A percentile compares a stretch with the other conserved stretches of the same genome.
Evolutionary conservation across 2,329 filamentous ascomycete species (phyloP).

Genomic region (Penicillium sp.): DNA sequence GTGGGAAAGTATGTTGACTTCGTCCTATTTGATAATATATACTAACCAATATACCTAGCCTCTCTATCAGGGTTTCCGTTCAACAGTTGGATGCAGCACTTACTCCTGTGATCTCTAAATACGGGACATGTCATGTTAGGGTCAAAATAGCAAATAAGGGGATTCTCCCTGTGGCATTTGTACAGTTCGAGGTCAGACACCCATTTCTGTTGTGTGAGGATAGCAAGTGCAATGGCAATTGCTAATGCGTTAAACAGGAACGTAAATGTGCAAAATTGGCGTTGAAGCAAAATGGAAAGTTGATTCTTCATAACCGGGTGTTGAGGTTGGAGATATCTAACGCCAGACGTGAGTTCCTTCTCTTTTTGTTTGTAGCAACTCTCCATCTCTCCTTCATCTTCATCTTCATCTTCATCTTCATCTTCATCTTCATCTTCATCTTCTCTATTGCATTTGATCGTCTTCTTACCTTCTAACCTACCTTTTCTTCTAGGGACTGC

Average conservation of each 20-base stretch:
- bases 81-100: conserved; percentile 33
- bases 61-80: conserved; percentile 25
- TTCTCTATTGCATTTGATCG: not conserved
- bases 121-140: conserved; percentile 38
- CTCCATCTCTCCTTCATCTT: not conserved
- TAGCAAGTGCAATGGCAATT: no score
- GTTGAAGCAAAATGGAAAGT: conserved; percentile 11
- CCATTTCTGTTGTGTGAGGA: no score
- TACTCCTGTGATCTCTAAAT: conserved; percentile 30
- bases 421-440: not conserved
- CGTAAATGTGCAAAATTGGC: not conserved
- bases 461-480: not conserved
- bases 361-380: not conserved
- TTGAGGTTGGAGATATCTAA: conserved; percentile 4
- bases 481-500: not conserved
- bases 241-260: not conserved
- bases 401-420: not conserved
- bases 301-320: not conserved
- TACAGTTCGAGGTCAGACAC: conserved; percentile 42
- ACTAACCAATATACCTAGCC: conserved; percentile 21
- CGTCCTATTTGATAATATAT: not conserved
- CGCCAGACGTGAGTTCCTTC: not conserved
- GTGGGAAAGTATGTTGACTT: conserved; percentile 38
- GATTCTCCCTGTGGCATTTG: conserved; percentile 39
- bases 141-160: conserved; percentile 31